A percentile compares a stretch with the other conserved stretches of the same genome.
These are phyloP conservation scores for Penicillium paneum DNA, from an alignment of 2,329 filamentous ascomycete genomes.

Conservation along the genomic window DNA sequence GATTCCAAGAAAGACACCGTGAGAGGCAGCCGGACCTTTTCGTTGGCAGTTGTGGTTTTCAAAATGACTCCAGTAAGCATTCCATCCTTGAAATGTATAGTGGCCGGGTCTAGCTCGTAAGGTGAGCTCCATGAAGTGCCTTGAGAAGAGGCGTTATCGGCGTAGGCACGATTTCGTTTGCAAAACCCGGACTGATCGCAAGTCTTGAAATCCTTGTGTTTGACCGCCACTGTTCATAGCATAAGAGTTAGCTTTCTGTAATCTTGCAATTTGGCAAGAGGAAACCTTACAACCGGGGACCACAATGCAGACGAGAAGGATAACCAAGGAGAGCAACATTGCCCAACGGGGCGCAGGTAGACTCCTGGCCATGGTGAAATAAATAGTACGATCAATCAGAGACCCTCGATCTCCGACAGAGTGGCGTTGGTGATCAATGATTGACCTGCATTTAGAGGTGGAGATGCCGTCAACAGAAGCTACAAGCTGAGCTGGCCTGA, in stretches of 20 bases:
- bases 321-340: conserved; percentile 58
- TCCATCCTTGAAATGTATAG: conserved; percentile 73
- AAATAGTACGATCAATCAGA: conserved; percentile 29
- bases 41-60: conserved; percentile 68
- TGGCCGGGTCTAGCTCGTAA: conserved; percentile 70
- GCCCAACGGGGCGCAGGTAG: conserved; percentile 62
- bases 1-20: conserved; percentile 86
- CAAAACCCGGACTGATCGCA: conserved; percentile 96
- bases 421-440: conserved; percentile 16
- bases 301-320: conserved; percentile 59
- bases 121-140: conserved; percentile 72
- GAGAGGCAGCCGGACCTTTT: conserved; percentile 74
- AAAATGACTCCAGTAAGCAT: conserved; percentile 75
- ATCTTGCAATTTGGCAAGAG: neutral
- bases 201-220: conserved; percentile 96
- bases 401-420: conserved; percentile 32
- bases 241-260: conserved; percentile 6
- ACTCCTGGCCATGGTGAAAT: conserved; percentile 49
- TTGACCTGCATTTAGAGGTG: conserved; percentile 31
- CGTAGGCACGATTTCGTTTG: conserved; percentile 86
- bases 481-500: conserved; percentile 39
- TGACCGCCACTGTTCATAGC: conserved; percentile 66
- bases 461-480: conserved; percentile 19
- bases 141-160: conserved; percentile 67
- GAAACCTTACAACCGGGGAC: conserved; percentile 59